Conservation (phyloP, 305 asterid genomes). For the Solanum hybrid region DNA sequence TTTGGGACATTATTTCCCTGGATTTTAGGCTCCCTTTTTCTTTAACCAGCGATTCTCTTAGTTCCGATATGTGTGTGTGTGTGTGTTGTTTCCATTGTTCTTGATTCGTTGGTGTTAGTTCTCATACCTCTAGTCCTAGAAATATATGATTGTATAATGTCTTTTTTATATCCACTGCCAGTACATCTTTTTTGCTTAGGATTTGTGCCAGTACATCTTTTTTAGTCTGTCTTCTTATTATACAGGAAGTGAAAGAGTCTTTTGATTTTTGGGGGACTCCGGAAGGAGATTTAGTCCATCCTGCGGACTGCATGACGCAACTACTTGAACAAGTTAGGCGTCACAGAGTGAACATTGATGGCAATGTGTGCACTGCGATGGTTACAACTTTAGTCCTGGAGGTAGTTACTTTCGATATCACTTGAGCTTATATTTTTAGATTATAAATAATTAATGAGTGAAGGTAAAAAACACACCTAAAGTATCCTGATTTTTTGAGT, state of each 20-base stretch:
- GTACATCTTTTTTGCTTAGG: background rate
- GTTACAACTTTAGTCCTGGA: conserved; percentile 91
- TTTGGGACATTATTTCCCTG: background rate
- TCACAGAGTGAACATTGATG: conserved; percentile 85
- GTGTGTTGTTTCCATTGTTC: background rate
- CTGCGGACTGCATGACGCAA: conserved; percentile 93
- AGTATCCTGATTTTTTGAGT: background rate
- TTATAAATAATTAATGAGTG: background rate
- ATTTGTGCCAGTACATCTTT: background rate
- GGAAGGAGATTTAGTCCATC: conserved; percentile 90
- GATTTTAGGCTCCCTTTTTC: background rate
- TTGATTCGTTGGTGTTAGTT: background rate
- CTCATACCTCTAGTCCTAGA: background rate
- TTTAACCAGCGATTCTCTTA: background rate
- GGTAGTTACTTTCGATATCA: conserved; percentile 29
- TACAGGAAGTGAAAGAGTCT: conserved; percentile 78
- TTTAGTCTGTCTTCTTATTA: conserved; percentile 4
- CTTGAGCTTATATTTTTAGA: background rate
- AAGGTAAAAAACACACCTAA: background rate
- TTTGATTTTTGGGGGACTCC: conserved; percentile 97
- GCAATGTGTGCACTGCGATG: conserved; percentile 94
- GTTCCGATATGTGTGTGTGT: background rate
- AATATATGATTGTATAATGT: background rate
- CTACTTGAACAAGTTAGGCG: conserved; percentile 86
- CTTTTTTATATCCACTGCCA: background rate